Conservation (phyloP, 2,329 filamentous ascomycete genomes). For the Clonostachys chloroleuca region DNA sequence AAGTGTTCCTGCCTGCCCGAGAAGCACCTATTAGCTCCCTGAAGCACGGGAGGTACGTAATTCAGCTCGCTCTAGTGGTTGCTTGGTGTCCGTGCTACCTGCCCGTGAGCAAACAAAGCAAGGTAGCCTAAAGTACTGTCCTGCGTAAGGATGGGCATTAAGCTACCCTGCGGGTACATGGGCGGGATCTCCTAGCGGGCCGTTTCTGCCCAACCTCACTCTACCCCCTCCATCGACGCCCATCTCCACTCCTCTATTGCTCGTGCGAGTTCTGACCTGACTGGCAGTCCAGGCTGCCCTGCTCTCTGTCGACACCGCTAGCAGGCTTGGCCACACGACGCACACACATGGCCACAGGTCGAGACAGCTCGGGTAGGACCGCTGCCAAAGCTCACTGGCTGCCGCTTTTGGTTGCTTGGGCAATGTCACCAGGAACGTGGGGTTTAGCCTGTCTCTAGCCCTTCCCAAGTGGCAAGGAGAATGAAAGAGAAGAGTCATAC, state of each 20-base stretch:
- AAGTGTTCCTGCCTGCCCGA: too few species aligned
- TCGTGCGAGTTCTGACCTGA: neutral
- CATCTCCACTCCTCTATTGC: neutral
- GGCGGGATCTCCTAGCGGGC: slow-evolving; percentile 1
- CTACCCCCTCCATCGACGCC: too few species aligned
- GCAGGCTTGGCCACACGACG: neutral
- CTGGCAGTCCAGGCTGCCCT: neutral
- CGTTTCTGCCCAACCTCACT: slow-evolving; percentile 4
- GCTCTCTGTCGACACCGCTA: slow-evolving; percentile 1
- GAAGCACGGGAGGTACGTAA: too few species aligned
- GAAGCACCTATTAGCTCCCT: too few species aligned
- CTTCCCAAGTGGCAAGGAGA: neutral
- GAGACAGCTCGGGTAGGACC: neutral
- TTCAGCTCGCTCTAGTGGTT: too few species aligned
- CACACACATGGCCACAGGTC: neutral
- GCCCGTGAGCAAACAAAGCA: too few species aligned
- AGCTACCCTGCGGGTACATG: too few species aligned
- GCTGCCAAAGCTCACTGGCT: slow-evolving; percentile 1
- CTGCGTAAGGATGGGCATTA: too few species aligned
- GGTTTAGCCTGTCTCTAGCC: neutral
- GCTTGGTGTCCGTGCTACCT: too few species aligned
- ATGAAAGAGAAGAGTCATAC: neutral
- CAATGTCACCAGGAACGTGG: neutral
- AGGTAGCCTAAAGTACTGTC: too few species aligned
- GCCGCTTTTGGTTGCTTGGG: neutral